Evolutionary conservation across 1,284 basidiomycete species (phyloP).

Genomic region (Moniliella sp.): DNA sequence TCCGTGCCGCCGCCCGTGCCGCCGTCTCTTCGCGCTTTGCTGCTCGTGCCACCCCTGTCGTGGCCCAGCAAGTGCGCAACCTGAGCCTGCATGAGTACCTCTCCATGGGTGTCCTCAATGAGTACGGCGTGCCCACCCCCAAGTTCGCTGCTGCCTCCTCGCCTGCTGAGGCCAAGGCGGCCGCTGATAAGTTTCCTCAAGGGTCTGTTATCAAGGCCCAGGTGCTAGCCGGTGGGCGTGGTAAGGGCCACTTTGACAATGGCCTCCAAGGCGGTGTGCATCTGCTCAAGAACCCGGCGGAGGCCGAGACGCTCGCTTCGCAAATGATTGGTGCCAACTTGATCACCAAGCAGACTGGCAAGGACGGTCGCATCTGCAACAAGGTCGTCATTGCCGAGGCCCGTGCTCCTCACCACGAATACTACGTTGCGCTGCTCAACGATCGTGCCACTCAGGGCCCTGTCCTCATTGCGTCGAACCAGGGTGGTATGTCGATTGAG

Average conservation of each 20-base stretch:
- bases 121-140: slow-evolving; percentile 94
- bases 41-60: too few relatives aligned
- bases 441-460: slow-evolving; percentile 73
- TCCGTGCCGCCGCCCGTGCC: too few relatives aligned
- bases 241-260: slow-evolving; percentile 90
- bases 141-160: slow-evolving; percentile 69
- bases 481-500: slow-evolving; percentile 65
- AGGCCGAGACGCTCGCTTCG: slow-evolving; percentile 64
- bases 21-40: too few relatives aligned
- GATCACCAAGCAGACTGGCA: slow-evolving; percentile 97
- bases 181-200: slow-evolving; percentile 61
- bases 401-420: slow-evolving; percentile 79
- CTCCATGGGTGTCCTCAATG: slow-evolving; percentile 78
- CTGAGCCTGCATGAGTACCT: slow-evolving; percentile 97
- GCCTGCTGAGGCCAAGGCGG: slow-evolving; percentile 68
- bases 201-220: slow-evolving; percentile 64
- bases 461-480: slow-evolving; percentile 76
- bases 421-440: slow-evolving; percentile 91
- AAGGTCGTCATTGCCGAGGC: slow-evolving; percentile 96
- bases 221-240: slow-evolving; percentile 90
- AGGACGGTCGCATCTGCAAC: slow-evolving; percentile 74
- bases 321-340: slow-evolving; percentile 90
- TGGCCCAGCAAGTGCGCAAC: slow-evolving; percentile 61
- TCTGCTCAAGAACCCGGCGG: slow-evolving; percentile 66
- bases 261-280: slow-evolving; percentile 96